These are phyloP conservation scores for Psilocybe cubensis DNA, from an alignment of 768 basidiomycete species.

Conservation along the genomic window DNA sequence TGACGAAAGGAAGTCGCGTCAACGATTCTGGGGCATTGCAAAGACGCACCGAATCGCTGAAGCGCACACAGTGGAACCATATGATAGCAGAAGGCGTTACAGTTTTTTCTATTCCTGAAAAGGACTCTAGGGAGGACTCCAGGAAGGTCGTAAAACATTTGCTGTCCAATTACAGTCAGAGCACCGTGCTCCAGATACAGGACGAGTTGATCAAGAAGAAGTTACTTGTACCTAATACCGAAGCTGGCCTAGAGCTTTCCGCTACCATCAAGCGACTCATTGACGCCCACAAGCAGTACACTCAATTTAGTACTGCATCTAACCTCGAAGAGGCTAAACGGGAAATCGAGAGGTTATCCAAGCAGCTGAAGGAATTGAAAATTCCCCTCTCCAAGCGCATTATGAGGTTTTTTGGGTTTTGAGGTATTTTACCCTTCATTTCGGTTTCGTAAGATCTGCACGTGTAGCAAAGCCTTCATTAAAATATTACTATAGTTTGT, in stretches of 20 bases:
- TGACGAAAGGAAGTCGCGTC: not conserved
- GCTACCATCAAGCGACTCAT: slow-evolving; percentile 14
- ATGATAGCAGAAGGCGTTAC: not conserved
- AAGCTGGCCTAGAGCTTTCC: slow-evolving; percentile 17
- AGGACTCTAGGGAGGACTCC: not conserved
- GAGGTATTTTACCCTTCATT: no score
- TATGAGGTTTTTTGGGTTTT: not conserved
- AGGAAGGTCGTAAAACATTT: not conserved
- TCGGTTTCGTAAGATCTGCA: no score
- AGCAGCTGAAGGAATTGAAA: not conserved
- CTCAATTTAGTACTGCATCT: not conserved
- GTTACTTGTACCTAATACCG: slow-evolving; percentile 15
- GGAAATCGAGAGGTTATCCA: not conserved
- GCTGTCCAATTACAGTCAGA: not conserved
- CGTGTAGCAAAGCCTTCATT: no score
- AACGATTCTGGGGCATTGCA: not conserved
- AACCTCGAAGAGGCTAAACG: not conserved
- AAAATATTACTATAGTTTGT: no score
- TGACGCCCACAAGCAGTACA: slow-evolving; percentile 7
- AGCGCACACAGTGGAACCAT: not conserved
- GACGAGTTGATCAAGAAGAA: slow-evolving; percentile 13
- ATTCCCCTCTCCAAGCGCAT: not conserved
- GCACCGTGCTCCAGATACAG: slow-evolving; percentile 11
- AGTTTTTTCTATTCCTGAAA: not conserved
- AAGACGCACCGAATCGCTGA: not conserved